Evolutionary conservation across 345 rosid genomes (phyloP).

Genomic region (Pistacia vera): DNA sequence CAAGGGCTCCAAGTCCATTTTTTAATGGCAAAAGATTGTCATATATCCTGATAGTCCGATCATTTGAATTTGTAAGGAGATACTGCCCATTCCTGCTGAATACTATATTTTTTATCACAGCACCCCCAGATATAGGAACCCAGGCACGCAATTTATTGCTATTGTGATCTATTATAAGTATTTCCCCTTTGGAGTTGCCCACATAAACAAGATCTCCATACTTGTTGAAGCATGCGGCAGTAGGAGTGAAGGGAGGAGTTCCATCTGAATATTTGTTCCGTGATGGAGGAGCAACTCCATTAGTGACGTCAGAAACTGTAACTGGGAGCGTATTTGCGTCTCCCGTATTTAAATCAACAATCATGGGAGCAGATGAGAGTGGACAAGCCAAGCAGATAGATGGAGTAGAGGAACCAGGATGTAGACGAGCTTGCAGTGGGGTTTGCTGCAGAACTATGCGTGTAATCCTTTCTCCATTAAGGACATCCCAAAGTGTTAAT

Average conservation of each 20-base stretch:
- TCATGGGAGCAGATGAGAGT: slow-evolving; percentile 92
- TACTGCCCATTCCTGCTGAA: slow-evolving; percentile 90
- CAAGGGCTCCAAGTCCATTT: slow-evolving; percentile 52
- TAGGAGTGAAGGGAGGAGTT: slow-evolving; percentile 67
- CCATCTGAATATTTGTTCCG: slow-evolving; percentile 75
- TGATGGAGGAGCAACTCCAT: slow-evolving; percentile 56
- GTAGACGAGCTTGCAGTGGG: slow-evolving; percentile 77
- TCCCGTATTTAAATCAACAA: slow-evolving; percentile 73
- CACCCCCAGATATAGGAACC: slow-evolving; percentile 66
- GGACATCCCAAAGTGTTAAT: slow-evolving; percentile 89
- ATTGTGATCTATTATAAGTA: slow-evolving; percentile 79
- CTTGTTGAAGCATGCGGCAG: slow-evolving; percentile 97
- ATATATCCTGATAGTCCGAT: slow-evolving; percentile 85
- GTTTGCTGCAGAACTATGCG: slow-evolving; percentile 75
- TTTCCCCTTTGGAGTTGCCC: slow-evolving; percentile 96
- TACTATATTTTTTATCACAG: slow-evolving; percentile 81
- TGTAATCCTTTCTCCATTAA: slow-evolving; percentile 63
- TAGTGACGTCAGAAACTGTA: slow-evolving; percentile 50
- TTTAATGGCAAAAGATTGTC: slow-evolving; percentile 87
- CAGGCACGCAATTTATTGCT: slow-evolving; percentile 64
- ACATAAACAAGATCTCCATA: slow-evolving; percentile 89
- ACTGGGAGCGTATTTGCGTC: slow-evolving; percentile 76
- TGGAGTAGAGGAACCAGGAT: slow-evolving; percentile 83
- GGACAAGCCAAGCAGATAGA: slow-evolving; percentile 88
- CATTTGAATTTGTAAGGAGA: slow-evolving; percentile 96